Evolutionary conservation across 768 basidiomycete genomes (phyloP), one percentile per base, ranked within the genome.

Genomic region (Lactarius tabidus): DNA sequence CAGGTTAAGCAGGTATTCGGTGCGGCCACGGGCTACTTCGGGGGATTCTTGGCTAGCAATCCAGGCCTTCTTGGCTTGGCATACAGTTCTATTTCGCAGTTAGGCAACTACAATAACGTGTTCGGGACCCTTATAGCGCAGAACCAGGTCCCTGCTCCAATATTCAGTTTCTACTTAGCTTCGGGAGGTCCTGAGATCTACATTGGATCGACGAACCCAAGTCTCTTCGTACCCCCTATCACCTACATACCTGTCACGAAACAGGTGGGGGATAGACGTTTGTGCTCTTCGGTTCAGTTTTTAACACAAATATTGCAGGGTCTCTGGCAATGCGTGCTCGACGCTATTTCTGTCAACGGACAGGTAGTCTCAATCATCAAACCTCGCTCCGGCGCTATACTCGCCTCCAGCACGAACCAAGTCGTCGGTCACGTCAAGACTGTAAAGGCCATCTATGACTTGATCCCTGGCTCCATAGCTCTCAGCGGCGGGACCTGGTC

Each of bases 171-270:
- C n/a, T n/a, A n/a, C n/a, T n/a, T n/a, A n/a, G n/a, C n/a, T n/a
- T n/a, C n/a, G n/a, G n/a, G n/a, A n/a, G 78, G 76, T 28, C 78
- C 81, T n/a, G 82, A 84, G 59, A 62, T 69, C 35, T 57, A 43
- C 52, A 45, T 69, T 33, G 68, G 68, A 28, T 65, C 65, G 6
- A 60, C 59, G 29, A 69, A 69, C 51, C 26, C 12, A 45, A 26
- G 45, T 15, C 65, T 60, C 29, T 66, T 45, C 48, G 52, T 54
- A 0, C 65, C 59, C n/a, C 15, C 29, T 38, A 63, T 67, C 35
- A 66, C 68, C 14, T 66, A 35, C 39, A 29, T 63, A 3, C 12
- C 54, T 15, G 54, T 69, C 31, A 45, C 54, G 0, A n/a, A 45
- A 23, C 45, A 35, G 57, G 63, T 64, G 6, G 23, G 48, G 43